These are phyloP conservation scores for Saccharomycopsis guyanensis DNA, from an alignment of 805 yeast genomes.

Conservation along the genomic window DNA sequence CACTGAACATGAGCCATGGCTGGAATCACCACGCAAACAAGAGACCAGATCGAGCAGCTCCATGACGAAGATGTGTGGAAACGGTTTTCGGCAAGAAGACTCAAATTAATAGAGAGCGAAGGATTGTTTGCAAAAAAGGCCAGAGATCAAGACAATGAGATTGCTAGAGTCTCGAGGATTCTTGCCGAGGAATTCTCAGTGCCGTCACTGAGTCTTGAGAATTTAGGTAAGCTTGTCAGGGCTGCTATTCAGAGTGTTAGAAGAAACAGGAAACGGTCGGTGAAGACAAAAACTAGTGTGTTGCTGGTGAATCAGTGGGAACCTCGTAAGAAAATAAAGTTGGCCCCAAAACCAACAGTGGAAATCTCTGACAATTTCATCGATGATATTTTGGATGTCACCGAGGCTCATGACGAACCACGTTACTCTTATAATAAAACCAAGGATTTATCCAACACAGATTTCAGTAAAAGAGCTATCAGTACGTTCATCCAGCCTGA, in stretches of 20 bases:
- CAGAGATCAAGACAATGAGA: constrained; percentile 83
- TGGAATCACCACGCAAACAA: constrained; percentile 37
- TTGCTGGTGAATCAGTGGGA: constrained; percentile 1
- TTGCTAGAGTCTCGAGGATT: constrained; percentile 67
- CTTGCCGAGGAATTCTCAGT: constrained; percentile 74
- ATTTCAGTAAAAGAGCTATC: constrained; percentile 13
- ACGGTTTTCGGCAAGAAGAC: constrained; percentile 78
- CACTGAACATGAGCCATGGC: constrained; percentile 5
- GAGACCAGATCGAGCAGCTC: constrained; percentile 51
- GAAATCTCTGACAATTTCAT: constrained; percentile 6
- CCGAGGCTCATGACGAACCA: neutral
- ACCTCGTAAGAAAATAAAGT: neutral
- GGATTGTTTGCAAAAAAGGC: constrained; percentile 66
- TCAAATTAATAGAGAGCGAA: constrained; percentile 68
- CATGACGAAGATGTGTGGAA: constrained; percentile 83
- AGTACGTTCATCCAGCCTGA: constrained; percentile 11
- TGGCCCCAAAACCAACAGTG: neutral
- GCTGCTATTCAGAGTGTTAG: constrained; percentile 93
- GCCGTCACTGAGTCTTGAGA: constrained; percentile 47
- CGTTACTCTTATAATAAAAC: constrained; percentile 4
- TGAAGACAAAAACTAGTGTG: constrained; percentile 26
- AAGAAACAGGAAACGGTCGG: constrained; percentile 70
- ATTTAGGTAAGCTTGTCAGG: constrained; percentile 83
- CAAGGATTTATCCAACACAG: constrained; percentile 4
- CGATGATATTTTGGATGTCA: constrained; percentile 12